phyloP scores from a whole-genome alignment of 140 eudicot genomes.

The Ambrosia hybrid region DNA sequence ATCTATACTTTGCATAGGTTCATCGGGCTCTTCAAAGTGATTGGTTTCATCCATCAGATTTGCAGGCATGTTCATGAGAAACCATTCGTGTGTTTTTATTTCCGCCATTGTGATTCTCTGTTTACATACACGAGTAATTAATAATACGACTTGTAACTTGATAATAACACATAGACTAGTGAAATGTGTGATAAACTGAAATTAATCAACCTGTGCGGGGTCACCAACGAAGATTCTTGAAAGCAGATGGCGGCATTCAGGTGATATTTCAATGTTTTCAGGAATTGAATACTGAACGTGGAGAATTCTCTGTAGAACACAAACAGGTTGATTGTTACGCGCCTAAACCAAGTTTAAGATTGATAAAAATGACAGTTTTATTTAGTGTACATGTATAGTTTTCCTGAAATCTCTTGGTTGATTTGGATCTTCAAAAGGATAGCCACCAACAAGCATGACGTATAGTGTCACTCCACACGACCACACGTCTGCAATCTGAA shows the following conservation, averaged over 20 bases:
- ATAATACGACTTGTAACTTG: background rate
- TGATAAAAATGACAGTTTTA: background rate
- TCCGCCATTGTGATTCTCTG: conserved; percentile 90
- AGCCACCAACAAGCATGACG: conserved; percentile 95
- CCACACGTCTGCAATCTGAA: conserved; percentile 99
- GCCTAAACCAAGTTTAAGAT: background rate
- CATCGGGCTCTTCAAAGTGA: conserved; percentile 73
- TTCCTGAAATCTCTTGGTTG: conserved; percentile 93
- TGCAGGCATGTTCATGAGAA: conserved; percentile 72
- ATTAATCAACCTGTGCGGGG: conserved; percentile 64
- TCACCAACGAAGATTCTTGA: conserved; percentile 87
- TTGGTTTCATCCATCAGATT: conserved; percentile 64
- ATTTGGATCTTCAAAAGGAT: conserved; percentile 96
- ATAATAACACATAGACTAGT: too few species aligned
- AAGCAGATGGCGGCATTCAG: conserved; percentile 80
- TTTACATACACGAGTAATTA: conserved; percentile 10
- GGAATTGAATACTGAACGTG: conserved; percentile 86
- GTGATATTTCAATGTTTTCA: conserved; percentile 63
- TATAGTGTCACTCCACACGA: conserved; percentile 97
- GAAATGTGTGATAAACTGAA: background rate
- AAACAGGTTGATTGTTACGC: conserved; percentile 3
- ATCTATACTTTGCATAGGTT: conserved; percentile 85
- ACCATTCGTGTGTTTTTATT: conserved; percentile 78
- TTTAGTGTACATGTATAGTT: conserved; percentile 60
- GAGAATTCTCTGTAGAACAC: conserved; percentile 64